Conservation (phyloP, 441 rosid species). For the Metrosideros polymorpha region DNA sequence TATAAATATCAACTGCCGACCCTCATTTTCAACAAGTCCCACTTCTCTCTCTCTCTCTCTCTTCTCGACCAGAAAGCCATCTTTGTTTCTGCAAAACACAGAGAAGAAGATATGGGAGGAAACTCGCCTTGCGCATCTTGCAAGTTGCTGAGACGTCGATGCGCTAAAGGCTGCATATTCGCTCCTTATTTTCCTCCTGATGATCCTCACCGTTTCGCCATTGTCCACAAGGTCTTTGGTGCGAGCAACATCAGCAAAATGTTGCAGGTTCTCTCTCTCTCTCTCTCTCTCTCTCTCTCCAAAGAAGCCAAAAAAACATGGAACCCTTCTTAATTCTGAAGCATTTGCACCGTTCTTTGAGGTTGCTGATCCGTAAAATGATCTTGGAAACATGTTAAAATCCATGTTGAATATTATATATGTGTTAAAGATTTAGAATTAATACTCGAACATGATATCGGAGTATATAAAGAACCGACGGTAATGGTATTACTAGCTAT, state of each 20-base stretch:
- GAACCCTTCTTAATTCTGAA: neutral
- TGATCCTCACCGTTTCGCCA: constrained; percentile 13
- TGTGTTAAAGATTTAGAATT: neutral
- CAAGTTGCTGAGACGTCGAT: constrained; percentile 13
- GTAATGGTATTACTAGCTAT: neutral
- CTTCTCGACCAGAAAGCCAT: neutral
- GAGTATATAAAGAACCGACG: neutral
- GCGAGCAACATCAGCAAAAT: constrained; percentile 15
- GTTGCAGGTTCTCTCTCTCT: constrained; percentile 1
- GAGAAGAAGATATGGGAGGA: neutral
- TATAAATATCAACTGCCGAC: neutral
- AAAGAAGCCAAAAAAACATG: neutral
- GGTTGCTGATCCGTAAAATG: neutral
- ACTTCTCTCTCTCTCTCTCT: neutral
- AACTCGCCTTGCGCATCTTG: constrained; percentile 13
- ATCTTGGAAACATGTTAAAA: neutral
- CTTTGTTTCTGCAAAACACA: neutral
- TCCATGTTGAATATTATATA: neutral
- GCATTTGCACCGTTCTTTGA: neutral
- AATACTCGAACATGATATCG: neutral
- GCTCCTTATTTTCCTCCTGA: constrained; percentile 12
- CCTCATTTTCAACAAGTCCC: neutral
- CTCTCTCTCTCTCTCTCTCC: neutral
- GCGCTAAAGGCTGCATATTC: constrained; percentile 10
- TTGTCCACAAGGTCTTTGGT: constrained; percentile 13